phyloP scores from a whole-genome alignment of 257 asterid genomes.

The Voacanga thouarsii region DNA sequence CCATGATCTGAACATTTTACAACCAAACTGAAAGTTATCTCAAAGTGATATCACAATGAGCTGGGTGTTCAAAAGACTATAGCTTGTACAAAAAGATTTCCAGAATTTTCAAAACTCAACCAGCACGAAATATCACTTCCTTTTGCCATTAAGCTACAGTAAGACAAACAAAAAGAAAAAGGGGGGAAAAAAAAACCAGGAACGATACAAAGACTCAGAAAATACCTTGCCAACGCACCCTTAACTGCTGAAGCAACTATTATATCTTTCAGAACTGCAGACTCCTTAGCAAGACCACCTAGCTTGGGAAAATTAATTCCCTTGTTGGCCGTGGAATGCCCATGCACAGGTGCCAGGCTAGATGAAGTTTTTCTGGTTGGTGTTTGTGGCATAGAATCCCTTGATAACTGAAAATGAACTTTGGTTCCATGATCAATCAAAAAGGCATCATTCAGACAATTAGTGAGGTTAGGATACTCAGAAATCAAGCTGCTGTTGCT shows the following conservation, averaged over 20 bases:
- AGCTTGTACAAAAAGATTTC: neutral
- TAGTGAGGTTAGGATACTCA: conserved; percentile 23
- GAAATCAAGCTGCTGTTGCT: conserved; percentile 22
- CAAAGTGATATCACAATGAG: neutral
- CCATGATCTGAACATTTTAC: neutral
- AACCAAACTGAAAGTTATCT: neutral
- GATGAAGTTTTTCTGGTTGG: conserved; percentile 23
- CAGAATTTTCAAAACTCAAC: neutral
- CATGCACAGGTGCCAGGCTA: conserved; percentile 28
- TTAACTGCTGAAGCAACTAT: conserved; percentile 69
- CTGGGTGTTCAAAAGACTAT: neutral
- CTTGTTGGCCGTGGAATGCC: conserved; percentile 19
- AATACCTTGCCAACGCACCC: conserved; percentile 64
- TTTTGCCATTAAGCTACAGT: neutral
- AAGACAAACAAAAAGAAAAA: neutral
- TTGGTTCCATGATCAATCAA: conserved; percentile 49
- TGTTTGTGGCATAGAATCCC: conserved; percentile 30
- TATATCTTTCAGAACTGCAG: conserved; percentile 57
- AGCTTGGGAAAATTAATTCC: conserved; percentile 41
- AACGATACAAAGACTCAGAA: neutral
- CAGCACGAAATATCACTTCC: neutral
- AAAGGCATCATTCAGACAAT: conserved; percentile 30
- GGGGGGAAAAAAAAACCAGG: neutral
- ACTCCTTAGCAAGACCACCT: conserved; percentile 84
- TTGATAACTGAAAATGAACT: conserved; percentile 42